Evolutionary conservation across 148 eudicot genomes (phyloP).

Genomic region (Pouteria glomerata): DNA sequence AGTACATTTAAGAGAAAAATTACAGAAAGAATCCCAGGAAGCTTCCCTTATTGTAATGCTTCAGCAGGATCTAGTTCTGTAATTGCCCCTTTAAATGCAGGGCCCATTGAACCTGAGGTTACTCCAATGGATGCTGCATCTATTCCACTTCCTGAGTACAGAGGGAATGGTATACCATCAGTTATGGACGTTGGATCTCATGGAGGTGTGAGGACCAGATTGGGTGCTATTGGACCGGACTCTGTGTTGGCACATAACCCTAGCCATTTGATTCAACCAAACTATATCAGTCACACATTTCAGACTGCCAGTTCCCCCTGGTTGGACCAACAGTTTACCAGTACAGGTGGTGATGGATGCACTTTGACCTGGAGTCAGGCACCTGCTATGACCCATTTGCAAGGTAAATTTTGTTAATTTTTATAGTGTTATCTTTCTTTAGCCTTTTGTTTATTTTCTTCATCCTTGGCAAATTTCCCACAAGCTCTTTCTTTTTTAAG

Average conservation of each 20-base stretch:
- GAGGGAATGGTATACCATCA: conserved; percentile 30
- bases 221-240: conserved; percentile 41
- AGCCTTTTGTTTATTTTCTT: neutral
- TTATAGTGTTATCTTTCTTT: neutral
- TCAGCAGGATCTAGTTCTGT: conserved; percentile 67
- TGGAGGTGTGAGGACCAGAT: conserved; percentile 31
- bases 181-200: conserved; percentile 41
- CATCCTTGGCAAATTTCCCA: neutral
- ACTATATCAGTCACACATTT: conserved; percentile 45
- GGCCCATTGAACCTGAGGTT: conserved; percentile 43
- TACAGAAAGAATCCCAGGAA: conserved; percentile 46
- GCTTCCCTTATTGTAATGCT: conserved; percentile 38
- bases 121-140: conserved; percentile 35
- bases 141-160: conserved; percentile 37
- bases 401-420: conserved; percentile 33
- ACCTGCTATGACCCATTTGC: conserved; percentile 51
- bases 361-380: conserved; percentile 49
- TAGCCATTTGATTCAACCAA: conserved; percentile 49
- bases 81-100: conserved; percentile 31
- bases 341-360: conserved; percentile 34
- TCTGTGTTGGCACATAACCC: conserved; percentile 35
- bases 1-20: conserved; percentile 62
- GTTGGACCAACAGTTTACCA: conserved; percentile 51
- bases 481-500: neutral
- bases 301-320: conserved; percentile 53